A percentile compares a stretch with the other conserved stretches of the same genome.
These are phyloP conservation scores for Globomyces pollinis-pini DNA, from an alignment of 192 early-diverging fungal species.

Conservation along the genomic window DNA sequence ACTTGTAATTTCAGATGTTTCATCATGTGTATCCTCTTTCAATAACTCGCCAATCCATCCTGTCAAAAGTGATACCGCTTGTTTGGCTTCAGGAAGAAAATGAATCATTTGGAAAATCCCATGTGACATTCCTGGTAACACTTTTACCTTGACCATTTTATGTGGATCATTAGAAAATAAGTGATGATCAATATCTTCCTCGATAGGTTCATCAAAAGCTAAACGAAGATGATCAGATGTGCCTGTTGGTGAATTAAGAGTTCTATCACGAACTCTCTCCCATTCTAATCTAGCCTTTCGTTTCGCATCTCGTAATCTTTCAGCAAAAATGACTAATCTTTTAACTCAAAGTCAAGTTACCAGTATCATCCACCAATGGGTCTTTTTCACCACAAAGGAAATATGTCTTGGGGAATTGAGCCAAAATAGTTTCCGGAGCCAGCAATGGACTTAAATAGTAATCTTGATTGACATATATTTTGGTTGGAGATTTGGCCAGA, in stretches of 20 bases:
- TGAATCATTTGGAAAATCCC: conserved; percentile 58
- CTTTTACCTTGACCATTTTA: conserved; percentile 54
- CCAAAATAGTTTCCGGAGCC: conserved; percentile 77
- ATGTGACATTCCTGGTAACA: conserved; percentile 64
- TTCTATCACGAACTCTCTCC: conserved; percentile 27
- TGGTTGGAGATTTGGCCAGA: conserved; percentile 67
- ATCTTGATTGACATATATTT: conserved; percentile 65
- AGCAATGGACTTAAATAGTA: conserved; percentile 80
- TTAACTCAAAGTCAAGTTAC: not conserved
- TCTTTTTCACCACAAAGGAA: conserved; percentile 94
- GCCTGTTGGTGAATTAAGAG: conserved; percentile 3
- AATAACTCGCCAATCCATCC: conserved; percentile 39
- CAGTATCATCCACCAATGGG: conserved; percentile 92
- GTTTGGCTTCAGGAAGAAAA: conserved; percentile 63
- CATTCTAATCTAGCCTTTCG: conserved; percentile 40
- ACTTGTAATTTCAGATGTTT: not conserved
- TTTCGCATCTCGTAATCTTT: conserved; percentile 78
- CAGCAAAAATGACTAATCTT: conserved; percentile 67
- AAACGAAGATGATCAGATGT: not conserved
- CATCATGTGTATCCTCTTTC: conserved; percentile 18
- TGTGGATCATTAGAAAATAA: conserved; percentile 39
- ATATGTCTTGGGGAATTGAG: conserved; percentile 83
- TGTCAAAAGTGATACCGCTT: conserved; percentile 25
- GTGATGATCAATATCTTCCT: conserved; percentile 26
- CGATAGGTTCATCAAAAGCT: not conserved